phyloP scores from a whole-genome alignment of 2,329 filamentous ascomycete genomes.

The Aspergillus sp. region DNA sequence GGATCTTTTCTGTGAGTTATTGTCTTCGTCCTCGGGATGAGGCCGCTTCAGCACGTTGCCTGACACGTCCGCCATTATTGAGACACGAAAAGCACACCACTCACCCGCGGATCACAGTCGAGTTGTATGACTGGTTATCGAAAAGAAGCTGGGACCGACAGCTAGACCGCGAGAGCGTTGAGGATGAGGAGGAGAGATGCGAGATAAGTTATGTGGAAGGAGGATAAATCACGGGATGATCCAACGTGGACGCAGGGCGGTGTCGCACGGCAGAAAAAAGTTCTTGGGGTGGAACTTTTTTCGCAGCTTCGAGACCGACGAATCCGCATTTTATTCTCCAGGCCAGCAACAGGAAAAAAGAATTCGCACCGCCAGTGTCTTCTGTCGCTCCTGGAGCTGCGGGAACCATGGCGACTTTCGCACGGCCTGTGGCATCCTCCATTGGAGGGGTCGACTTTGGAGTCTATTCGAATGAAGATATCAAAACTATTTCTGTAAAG shows the following conservation, averaged over 20 bases:
- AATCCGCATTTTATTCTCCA: constrained; percentile 20
- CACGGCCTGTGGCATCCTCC: constrained; percentile 76
- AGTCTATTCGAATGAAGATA: constrained; percentile 76
- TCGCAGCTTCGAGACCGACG: constrained; percentile 22
- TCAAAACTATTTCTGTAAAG: constrained; percentile 86
- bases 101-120: constrained; percentile 6
- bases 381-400: constrained; percentile 30
- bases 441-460: constrained; percentile 87
- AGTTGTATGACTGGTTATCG: neutral
- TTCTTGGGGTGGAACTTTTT: constrained; percentile 29
- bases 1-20: constrained; percentile 42
- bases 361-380: constrained; percentile 15
- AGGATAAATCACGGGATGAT: constrained; percentile 8
- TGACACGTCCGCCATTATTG: constrained; percentile 39
- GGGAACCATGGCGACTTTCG: constrained; percentile 41
- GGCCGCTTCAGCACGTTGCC: constrained; percentile 44
- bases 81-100: constrained; percentile 5
- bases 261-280: constrained; percentile 34
- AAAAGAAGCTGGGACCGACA: no score
- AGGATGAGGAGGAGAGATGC: no score
- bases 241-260: constrained; percentile 23
- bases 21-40: constrained; percentile 43
- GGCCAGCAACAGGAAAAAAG: constrained; percentile 12
- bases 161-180: no score
- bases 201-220: no score